Conservation (phyloP, 768 basidiomycete species). For the Suillus clintonianus region DNA sequence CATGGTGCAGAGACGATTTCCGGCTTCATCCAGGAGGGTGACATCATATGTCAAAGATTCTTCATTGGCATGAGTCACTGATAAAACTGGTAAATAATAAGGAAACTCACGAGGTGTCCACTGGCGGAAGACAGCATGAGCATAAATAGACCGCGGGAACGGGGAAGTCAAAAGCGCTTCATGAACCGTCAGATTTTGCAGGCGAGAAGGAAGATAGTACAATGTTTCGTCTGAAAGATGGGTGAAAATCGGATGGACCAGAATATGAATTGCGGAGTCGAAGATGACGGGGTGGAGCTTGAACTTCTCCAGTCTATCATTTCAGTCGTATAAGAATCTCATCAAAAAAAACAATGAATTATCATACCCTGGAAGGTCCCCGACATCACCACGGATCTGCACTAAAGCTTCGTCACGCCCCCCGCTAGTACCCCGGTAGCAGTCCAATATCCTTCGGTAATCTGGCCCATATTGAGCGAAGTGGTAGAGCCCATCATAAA, state of each 20-base stretch:
- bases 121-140: too few relatives aligned
- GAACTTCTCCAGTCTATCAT: background rate
- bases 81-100: too few relatives aligned
- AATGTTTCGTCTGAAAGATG: background rate
- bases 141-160: background rate
- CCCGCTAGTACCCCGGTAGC: background rate
- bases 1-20: background rate
- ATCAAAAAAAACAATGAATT: background rate
- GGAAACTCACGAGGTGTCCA: slow-evolving; percentile 1
- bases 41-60: background rate
- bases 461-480: slow-evolving; percentile 36
- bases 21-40: background rate
- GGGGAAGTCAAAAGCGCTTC: background rate
- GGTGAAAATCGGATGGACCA: slow-evolving; percentile 3
- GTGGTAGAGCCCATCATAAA: slow-evolving; percentile 26
- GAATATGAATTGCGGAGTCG: slow-evolving; percentile 1
- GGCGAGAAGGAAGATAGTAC: slow-evolving; percentile 6
- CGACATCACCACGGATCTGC: background rate
- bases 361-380: slow-evolving; percentile 2
- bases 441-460: slow-evolving; percentile 27
- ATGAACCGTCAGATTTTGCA: background rate
- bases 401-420: background rate
- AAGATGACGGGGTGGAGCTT: slow-evolving; percentile 4
- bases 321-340: background rate
- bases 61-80: background rate